Percentiles rank a stretch among this genome's conserved stretches.
These are phyloP conservation scores for Tetracentron sinense DNA, from an alignment of 164 flowering plant genomes.

Conservation along the genomic window DNA sequence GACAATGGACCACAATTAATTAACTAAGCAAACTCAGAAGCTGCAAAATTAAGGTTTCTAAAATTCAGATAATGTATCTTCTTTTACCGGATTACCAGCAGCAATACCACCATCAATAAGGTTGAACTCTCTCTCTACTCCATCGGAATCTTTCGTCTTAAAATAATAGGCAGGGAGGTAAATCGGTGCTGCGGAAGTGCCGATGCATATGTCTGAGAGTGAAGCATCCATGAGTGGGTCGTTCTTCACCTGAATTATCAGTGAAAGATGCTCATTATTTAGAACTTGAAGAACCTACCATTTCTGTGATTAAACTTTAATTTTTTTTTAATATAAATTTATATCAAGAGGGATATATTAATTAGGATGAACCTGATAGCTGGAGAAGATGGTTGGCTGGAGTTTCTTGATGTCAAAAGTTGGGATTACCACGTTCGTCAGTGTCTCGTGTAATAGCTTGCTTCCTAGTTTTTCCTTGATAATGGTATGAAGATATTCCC, in stretches of 20 bases:
- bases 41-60: not conserved
- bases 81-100: constrained; percentile 28
- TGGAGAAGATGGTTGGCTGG: constrained; percentile 42
- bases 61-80: no score
- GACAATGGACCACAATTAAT: not conserved
- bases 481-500: constrained; percentile 31
- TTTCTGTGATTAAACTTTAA: no score
- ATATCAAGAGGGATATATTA: no score
- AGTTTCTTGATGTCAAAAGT: constrained; percentile 43
- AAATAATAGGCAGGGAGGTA: constrained; percentile 26
- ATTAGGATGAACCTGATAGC: constrained; percentile 40
- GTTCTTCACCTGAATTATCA: constrained; percentile 24
- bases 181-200: constrained; percentile 33
- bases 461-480: constrained; percentile 28
- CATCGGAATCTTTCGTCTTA: not conserved
- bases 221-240: constrained; percentile 23
- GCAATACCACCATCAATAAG: constrained; percentile 33
- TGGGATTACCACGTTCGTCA: constrained; percentile 43
- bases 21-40: not conserved
- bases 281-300: no score
- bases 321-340: no score
- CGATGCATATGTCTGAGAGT: constrained; percentile 29
- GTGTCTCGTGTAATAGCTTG: constrained; percentile 24
- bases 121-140: constrained; percentile 18
- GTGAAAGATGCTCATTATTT: no score